Conservation (phyloP, 23 red algal species). For the Gracilariopsis chorda region DNA sequence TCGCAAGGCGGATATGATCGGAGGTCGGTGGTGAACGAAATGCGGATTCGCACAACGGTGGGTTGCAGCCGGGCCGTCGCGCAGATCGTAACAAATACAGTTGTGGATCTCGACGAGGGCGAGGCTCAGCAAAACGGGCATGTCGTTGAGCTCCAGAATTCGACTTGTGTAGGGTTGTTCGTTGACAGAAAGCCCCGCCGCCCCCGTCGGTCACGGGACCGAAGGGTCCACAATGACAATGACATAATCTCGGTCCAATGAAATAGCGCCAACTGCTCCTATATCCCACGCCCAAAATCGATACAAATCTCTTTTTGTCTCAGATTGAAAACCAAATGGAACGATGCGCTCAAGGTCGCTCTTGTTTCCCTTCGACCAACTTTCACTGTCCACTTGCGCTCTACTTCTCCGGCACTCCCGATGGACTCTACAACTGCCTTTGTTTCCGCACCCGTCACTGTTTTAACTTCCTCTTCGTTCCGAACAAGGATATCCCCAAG, state of each 20-base stretch:
- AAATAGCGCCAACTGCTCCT: neutral
- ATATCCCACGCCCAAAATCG: slow-evolving; percentile 2
- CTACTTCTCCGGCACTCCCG: neutral
- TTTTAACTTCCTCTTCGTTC: neutral
- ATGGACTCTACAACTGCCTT: neutral
- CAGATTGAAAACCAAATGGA: too few relatives aligned
- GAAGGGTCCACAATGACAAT: slow-evolving; percentile 6
- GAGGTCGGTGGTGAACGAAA: too few relatives aligned
- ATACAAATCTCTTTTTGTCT: too few relatives aligned
- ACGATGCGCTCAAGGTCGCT: too few relatives aligned
- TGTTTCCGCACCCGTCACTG: neutral
- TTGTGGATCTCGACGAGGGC: too few relatives aligned
- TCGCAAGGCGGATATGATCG: too few relatives aligned
- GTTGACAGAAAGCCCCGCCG: neutral
- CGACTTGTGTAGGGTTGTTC: slow-evolving; percentile 1
- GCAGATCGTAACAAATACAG: too few relatives aligned
- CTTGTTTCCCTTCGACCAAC: too few relatives aligned
- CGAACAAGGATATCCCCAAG: neutral
- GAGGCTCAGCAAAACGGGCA: too few relatives aligned
- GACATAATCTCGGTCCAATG: neutral
- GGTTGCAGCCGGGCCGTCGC: too few relatives aligned
- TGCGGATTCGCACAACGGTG: too few relatives aligned
- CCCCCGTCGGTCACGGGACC: neutral
- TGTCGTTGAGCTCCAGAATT: slow-evolving; percentile 7
- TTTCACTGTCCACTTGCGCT: neutral